phyloP scores from a whole-genome alignment of 306 rosid species.

The Gastrolobium villosum region DNA sequence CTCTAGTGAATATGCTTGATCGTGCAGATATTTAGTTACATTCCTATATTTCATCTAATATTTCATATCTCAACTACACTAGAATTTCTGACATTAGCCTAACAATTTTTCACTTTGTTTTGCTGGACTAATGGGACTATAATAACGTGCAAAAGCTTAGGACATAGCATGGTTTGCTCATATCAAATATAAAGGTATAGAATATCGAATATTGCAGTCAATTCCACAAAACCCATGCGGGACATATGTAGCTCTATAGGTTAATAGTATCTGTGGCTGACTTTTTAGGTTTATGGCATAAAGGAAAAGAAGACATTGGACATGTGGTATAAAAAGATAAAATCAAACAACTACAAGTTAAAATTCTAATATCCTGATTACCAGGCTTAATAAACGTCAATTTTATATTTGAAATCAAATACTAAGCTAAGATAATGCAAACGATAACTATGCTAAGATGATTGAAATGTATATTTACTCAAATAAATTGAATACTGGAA shows the following conservation, averaged over 20 bases:
- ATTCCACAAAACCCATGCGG: not conserved
- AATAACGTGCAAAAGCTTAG: not conserved
- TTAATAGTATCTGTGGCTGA: too few relatives aligned
- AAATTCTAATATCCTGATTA: not conserved
- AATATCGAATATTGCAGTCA: not conserved
- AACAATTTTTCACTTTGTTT: not conserved
- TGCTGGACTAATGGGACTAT: not conserved
- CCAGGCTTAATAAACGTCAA: too few relatives aligned
- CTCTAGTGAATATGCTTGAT: constrained; percentile 50
- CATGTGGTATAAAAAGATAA: not conserved
- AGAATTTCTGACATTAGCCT: not conserved
- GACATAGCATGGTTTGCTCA: not conserved
- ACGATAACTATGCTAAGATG: too few relatives aligned
- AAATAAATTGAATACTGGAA: too few relatives aligned
- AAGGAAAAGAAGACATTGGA: not conserved
- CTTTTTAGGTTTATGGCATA: not conserved
- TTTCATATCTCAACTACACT: not conserved
- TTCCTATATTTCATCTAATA: not conserved
- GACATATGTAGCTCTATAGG: too few relatives aligned
- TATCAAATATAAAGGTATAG: not conserved
- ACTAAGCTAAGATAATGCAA: too few relatives aligned
- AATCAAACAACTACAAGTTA: not conserved
- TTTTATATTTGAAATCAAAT: too few relatives aligned
- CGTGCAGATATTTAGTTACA: constrained; percentile 46
- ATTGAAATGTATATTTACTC: too few relatives aligned